Evolutionary conservation across 495 filamentous ascomycete species (phyloP), one percentile per base, ranked within the genome.

Genomic region (Penicillium manginii): DNA sequence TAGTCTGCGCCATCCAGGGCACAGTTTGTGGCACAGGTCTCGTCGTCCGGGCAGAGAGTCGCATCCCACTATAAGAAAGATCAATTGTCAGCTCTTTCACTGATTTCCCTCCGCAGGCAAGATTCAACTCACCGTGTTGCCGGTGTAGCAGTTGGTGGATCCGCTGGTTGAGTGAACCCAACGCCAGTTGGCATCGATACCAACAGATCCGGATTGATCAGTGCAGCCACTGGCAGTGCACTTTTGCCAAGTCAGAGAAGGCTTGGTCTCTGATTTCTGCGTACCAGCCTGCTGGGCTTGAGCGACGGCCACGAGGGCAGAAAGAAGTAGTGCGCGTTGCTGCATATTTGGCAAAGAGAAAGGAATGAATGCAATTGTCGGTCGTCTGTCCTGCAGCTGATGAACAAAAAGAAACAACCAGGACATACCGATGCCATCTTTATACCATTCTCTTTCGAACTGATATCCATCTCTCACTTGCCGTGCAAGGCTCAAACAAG

Each of bases 171-270:
- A 71, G 63, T 88, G 85, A 21, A 85, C 65, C 83, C 83, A 85
- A 19, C 85, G 80, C 81, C 85, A 89, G 68, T 86, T 88, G 55
- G 86, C 68, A 68, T 91, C 88, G 40, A 89, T 74, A 35, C 85
- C 83, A 45, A 91, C 70, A 26, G 78, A 81, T 49, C 81, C 84
- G 22, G 69, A 59, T 49, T 77, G 67, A 29, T 74, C 72, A 22
- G 77, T 78, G 73, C 86, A 89, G 47, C 78, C 80, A 29, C 60
- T 59, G 31, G 63, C 69, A 12, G 79, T 77, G 70, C 86, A 90
- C 47, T 76, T 81, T 59, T 78, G 71, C 71, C 82, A 86, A 54
- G 77, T 80, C 60, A 90, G 58, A 45, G 75, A 67, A 17, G 87
- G 87, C 54, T 89, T 86, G 18, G 72, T 80, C 73, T 88, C 87